Conservation (phyloP, 225 moss, liverwort and hornwort species). For the Bryoerythrophyllum caledonicum region DNA sequence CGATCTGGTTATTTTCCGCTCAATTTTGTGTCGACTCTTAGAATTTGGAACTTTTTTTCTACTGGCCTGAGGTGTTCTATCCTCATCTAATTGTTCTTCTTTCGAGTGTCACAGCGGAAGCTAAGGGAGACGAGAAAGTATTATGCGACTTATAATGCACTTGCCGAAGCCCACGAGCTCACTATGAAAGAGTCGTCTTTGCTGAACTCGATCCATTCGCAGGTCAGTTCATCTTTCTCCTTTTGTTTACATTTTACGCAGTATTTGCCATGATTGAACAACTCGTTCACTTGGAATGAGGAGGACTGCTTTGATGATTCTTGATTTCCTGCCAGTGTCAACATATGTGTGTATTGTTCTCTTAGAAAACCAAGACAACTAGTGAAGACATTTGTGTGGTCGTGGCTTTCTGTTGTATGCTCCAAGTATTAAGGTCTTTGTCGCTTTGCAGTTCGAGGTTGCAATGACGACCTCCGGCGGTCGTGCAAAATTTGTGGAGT, state of each 20-base stretch:
- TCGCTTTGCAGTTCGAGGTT: slow-evolving; percentile 75
- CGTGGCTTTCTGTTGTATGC: slow-evolving; percentile 5
- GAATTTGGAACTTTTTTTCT: not conserved
- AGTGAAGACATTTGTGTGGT: not conserved
- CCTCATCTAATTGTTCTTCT: slow-evolving; percentile 25
- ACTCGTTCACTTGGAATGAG: slow-evolving; percentile 7
- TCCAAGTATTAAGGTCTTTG: slow-evolving; percentile 8
- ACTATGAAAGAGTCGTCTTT: slow-evolving; percentile 89
- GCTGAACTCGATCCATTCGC: slow-evolving; percentile 91
- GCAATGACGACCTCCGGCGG: slow-evolving; percentile 93
- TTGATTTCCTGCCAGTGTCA: too few relatives aligned
- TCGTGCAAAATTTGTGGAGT: slow-evolving; percentile 86
- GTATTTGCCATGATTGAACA: not conserved
- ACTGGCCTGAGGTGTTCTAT: slow-evolving; percentile 16
- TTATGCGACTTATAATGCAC: slow-evolving; percentile 93
- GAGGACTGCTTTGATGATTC: too few relatives aligned
- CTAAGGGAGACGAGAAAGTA: slow-evolving; percentile 97
- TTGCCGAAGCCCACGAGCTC: slow-evolving; percentile 92
- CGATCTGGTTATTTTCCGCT: not conserved
- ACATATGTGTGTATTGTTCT: not conserved
- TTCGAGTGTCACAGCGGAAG: slow-evolving; percentile 65
- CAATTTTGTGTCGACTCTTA: not conserved
- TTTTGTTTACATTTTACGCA: slow-evolving; percentile 7
- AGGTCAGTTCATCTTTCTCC: slow-evolving; percentile 47
- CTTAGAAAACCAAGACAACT: not conserved